Conservation (phyloP, 495 filamentous ascomycete genomes). For the Chaetomium tenue region DNA sequence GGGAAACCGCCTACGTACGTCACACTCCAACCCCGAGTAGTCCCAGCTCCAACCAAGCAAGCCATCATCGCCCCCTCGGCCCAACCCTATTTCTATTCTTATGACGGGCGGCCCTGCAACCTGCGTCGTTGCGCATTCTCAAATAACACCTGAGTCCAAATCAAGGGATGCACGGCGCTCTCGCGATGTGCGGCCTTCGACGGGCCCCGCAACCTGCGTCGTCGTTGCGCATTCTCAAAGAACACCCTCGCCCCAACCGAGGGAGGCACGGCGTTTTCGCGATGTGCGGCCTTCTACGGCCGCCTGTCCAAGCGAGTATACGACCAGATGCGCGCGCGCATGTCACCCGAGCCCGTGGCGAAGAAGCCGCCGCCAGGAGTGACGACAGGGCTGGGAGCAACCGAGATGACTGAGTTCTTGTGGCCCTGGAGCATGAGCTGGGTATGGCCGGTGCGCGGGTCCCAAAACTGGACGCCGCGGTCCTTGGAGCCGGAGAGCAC, state of each 20-base stretch:
- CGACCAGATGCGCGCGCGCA: conserved; percentile 88
- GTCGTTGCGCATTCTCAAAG: too few relatives aligned
- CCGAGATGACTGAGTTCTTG: conserved; percentile 89
- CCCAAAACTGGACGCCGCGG: conserved; percentile 90
- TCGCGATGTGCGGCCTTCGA: too few relatives aligned
- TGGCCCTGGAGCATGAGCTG: conserved; percentile 93
- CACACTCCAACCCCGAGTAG: neutral
- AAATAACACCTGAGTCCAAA: neutral
- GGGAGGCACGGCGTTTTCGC: too few relatives aligned
- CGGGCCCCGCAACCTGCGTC: too few relatives aligned
- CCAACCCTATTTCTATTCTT: neutral
- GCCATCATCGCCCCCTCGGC: neutral
- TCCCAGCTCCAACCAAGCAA: neutral
- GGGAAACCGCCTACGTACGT: conserved; percentile 10
- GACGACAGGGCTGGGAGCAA: conserved; percentile 81
- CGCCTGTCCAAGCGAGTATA: conserved; percentile 45
- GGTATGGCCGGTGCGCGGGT: conserved; percentile 78
- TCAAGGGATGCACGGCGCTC: too few relatives aligned
- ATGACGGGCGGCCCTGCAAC: neutral
- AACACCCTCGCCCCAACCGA: too few relatives aligned
- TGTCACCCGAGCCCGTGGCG: conserved; percentile 86
- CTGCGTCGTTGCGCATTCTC: too few relatives aligned
- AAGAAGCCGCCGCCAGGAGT: conserved; percentile 75
- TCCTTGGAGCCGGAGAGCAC: conserved; percentile 91
- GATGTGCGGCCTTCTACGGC: neutral